Evolutionary conservation across 805 yeast genomes (phyloP), one percentile per base, ranked within the genome.

Genomic region (Candida khao-thaluensis): DNA sequence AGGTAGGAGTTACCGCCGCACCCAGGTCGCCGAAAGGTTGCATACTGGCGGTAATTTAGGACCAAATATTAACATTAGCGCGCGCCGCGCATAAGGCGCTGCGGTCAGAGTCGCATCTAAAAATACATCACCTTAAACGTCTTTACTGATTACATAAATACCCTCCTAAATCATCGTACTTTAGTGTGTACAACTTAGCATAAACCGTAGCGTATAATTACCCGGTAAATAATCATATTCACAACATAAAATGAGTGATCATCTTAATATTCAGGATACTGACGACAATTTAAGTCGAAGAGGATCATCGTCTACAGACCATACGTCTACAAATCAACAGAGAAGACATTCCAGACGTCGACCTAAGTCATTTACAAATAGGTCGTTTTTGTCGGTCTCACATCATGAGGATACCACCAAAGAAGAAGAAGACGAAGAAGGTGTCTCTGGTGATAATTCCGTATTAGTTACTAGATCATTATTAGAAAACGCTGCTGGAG

Each of bases 401-500:
- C 14, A 33, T 20, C 22, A 20, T 20, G 22, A 20, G 6, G 22
- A 20, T 8, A 20, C 22, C 8, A 8, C 22, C 8, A n/a, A n/a
- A n/a, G 22, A 8, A 7, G 6, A 6, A 20, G 8, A 20, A 20
- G 22, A 20, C 22, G 8, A 20, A 25, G 28, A 25, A 5, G 36
- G 16, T 5, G 5, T 5, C 7, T 5, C n/a, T 14, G 23, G 30
- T 17, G 25, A 23, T 24, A 16, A 9, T 17, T 23, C 35, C 2
- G 16, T 33, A 10, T 29, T 39, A n/a, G 21, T 14, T 3, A 17
- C 48, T 16, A 44, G 32, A n/a, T 54, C 62, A 8, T 48, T 49
- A 26, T 34, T 59, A 18, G 49, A 51, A 17, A 55, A 54, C 12
- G 63, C 62, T 4, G 52, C 60, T 2, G 49, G 51, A 10, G 52